Conservation (phyloP, 2,329 filamentous ascomycete genomes). For the Akanthomyces lecanii region DNA sequence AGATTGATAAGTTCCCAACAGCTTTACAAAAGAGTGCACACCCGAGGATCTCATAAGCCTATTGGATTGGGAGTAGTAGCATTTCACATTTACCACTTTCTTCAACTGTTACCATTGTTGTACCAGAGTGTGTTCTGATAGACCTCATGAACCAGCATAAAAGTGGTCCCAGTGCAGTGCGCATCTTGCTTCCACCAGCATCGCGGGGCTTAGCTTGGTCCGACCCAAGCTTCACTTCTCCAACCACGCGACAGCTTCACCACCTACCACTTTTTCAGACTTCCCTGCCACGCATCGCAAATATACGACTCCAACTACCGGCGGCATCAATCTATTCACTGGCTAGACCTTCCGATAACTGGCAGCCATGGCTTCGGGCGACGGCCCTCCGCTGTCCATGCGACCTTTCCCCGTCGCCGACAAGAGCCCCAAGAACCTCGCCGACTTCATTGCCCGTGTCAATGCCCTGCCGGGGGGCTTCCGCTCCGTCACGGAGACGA, state of each 20-base stretch:
- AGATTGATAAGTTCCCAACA: too few species aligned
- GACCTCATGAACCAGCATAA: background rate
- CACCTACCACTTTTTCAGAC: background rate
- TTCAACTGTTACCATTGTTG: too few species aligned
- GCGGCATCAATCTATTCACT: too few species aligned
- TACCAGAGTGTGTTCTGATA: background rate
- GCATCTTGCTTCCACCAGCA: background rate
- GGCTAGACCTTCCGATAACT: background rate
- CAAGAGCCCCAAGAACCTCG: constrained; percentile 58
- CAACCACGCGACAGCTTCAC: background rate
- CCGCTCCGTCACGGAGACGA: constrained; percentile 69
- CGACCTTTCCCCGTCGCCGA: constrained; percentile 47
- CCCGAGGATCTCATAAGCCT: too few species aligned
- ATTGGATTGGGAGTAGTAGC: too few species aligned
- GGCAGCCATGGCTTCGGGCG: constrained; percentile 27
- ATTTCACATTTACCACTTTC: too few species aligned
- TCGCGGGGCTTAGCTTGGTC: background rate
- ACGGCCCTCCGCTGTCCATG: constrained; percentile 35
- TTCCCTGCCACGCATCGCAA: background rate
- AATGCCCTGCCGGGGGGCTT: constrained; percentile 77
- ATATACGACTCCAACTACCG: background rate
- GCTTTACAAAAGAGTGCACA: too few species aligned
- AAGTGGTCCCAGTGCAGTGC: background rate
- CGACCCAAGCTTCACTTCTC: background rate
- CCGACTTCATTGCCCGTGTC: constrained; percentile 73